Percentiles rank a stretch among this genome's conserved stretches.
Evolutionary conservation across 2,329 filamentous ascomycete species (phyloP).

Genomic region (Aspergillus felis): DNA sequence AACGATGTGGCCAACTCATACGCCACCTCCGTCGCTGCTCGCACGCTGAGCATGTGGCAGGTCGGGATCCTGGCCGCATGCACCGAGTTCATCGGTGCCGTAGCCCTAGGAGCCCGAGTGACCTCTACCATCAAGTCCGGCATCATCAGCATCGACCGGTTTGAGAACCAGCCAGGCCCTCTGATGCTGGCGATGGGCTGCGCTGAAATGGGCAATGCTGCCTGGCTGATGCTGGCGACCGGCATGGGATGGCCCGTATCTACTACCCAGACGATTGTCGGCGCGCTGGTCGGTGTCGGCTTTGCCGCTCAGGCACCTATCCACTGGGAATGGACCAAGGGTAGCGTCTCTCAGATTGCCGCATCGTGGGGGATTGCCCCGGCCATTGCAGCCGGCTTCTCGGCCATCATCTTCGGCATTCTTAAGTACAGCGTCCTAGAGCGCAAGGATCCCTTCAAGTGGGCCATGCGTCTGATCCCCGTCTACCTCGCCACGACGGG

Average conservation of each 20-base stretch:
- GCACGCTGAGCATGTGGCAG: slow-evolving; percentile 51
- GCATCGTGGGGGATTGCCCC: slow-evolving; percentile 50
- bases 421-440: slow-evolving; percentile 51
- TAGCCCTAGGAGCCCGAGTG: slow-evolving; percentile 47
- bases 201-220: slow-evolving; percentile 32
- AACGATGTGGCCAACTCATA: slow-evolving; percentile 54
- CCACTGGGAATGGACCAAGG: slow-evolving; percentile 35
- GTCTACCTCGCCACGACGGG: slow-evolving; percentile 49
- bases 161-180: slow-evolving; percentile 30
- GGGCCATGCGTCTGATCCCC: slow-evolving; percentile 48
- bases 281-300: slow-evolving; percentile 30
- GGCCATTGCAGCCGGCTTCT: slow-evolving; percentile 45
- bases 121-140: slow-evolving; percentile 44
- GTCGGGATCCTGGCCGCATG: slow-evolving; percentile 47
- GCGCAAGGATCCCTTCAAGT: slow-evolving; percentile 47
- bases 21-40: slow-evolving; percentile 50
- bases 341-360: slow-evolving; percentile 46
- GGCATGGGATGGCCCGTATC: slow-evolving; percentile 38
- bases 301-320: slow-evolving; percentile 21
- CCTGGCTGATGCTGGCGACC: slow-evolving; percentile 37
- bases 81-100: slow-evolving; percentile 52
- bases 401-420: slow-evolving; percentile 47
- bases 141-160: slow-evolving; percentile 39
- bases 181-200: slow-evolving; percentile 40
- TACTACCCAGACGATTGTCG: slow-evolving; percentile 40